Evolutionary conservation across 805 yeast genomes (phyloP), one percentile per base, ranked within the genome.

Genomic region (Candida odintsovae): DNA sequence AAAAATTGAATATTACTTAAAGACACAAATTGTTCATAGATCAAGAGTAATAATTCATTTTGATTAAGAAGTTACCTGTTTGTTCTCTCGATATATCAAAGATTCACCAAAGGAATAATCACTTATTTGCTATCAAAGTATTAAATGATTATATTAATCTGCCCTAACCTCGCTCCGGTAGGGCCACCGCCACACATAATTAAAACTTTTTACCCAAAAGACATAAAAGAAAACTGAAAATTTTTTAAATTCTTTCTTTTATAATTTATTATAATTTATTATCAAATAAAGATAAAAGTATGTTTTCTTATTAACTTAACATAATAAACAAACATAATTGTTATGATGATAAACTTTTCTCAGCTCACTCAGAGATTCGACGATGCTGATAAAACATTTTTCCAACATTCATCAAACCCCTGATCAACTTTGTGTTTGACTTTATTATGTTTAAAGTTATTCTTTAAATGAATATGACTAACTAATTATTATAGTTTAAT

Each of bases 401-500:
- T 51, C 55, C 55, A 51, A 51, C 55, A 51, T 51, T 51, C 55
- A 51, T 51, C 55, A 51, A 51, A 47, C 25, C 28, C 20, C 55
- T 51, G 55, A 51, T 44, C 40, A 21, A 23, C 9, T 40, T 12
- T 40, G 16, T 33, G 36, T 16, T 10, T 33, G 20, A 3, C 20
- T 12, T 33, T 33, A n/a, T 18, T 33, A 33, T 33, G 36, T 18
- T 33, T 10, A 18, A 6, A 3, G n/a, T 33, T 16, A 16, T 11
- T 16, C 36, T 9, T 16, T 12, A 9, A 16, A 7, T 4, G 11
- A n/a, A 7, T 18, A 6, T 16, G 11, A 33, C 20, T 33, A 33
- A 33, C 36, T 16, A 9, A 16, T n/a, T 9, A 16, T 7, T 2
- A 33, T n/a, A 33, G 31, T 11, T 13, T 7, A 13, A 28, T 28